phyloP scores from a whole-genome alignment of 164 flowering plant species.

The Annona squamosa region DNA sequence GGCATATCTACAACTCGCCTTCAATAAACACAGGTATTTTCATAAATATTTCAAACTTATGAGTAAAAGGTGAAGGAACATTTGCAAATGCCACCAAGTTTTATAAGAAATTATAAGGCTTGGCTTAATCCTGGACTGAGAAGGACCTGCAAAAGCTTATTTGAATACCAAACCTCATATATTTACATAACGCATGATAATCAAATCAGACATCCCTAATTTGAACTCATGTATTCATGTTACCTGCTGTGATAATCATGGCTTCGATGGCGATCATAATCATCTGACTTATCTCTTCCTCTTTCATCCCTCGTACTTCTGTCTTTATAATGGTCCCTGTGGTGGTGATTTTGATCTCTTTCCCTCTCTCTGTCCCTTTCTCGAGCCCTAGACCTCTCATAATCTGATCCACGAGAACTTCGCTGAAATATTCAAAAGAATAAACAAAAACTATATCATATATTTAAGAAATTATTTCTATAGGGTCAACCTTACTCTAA shows the following conservation, averaged over 20 bases:
- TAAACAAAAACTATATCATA: background rate
- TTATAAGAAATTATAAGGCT: too few species aligned
- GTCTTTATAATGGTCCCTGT: conserved; percentile 32
- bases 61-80: too few species aligned
- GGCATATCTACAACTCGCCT: too few species aligned
- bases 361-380: conserved; percentile 35
- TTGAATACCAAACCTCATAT: background rate
- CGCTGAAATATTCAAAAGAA: conserved; percentile 19
- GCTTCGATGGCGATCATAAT: conserved; percentile 26
- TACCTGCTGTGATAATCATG: conserved; percentile 42
- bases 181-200: background rate
- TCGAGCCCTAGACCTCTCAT: conserved; percentile 34
- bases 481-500: too few species aligned
- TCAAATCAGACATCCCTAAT: background rate
- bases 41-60: too few species aligned
- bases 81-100: too few species aligned
- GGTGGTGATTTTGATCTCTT: conserved; percentile 34
- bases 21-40: too few species aligned
- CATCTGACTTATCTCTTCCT: conserved; percentile 31
- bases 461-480: too few species aligned
- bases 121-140: too few species aligned
- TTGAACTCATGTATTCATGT: background rate
- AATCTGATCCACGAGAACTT: conserved; percentile 34
- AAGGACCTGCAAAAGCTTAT: background rate
- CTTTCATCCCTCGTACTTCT: conserved; percentile 34